Conservation (phyloP, 805 yeast species). For the Priceomyces haplophilus region DNA sequence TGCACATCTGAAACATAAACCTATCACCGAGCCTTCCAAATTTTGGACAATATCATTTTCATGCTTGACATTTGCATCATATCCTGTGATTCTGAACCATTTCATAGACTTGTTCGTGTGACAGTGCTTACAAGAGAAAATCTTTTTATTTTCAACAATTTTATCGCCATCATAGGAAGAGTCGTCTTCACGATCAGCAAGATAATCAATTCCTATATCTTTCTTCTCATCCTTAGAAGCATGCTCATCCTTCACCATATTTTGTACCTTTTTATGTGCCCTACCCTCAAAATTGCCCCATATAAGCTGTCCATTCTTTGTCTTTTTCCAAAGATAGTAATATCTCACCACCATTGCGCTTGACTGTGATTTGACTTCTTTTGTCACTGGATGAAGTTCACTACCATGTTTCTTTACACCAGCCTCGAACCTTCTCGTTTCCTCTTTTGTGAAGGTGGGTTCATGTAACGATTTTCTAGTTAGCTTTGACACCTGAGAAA, state of each 20-base stretch:
- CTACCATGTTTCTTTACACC: slow-evolving; percentile 73
- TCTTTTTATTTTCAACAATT: slow-evolving; percentile 33
- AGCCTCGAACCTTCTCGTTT: slow-evolving; percentile 65
- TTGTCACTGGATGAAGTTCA: slow-evolving; percentile 70
- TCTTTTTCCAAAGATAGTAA: slow-evolving; percentile 91
- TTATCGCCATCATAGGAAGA: slow-evolving; percentile 63
- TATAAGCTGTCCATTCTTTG: slow-evolving; percentile 65
- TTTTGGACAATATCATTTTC: slow-evolving; percentile 20
- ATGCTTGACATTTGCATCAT: slow-evolving; percentile 36
- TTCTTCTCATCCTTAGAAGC: slow-evolving; percentile 11
- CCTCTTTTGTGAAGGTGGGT: slow-evolving; percentile 69
- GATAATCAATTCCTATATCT: slow-evolving; percentile 33
- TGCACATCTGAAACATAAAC: slow-evolving; percentile 84
- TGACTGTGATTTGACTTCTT: slow-evolving; percentile 70
- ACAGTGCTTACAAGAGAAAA: slow-evolving; percentile 73
- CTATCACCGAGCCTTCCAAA: slow-evolving; percentile 39
- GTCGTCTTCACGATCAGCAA: slow-evolving; percentile 68
- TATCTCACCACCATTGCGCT: slow-evolving; percentile 78
- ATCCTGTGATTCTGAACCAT: slow-evolving; percentile 75
- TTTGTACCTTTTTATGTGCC: slow-evolving; percentile 53
- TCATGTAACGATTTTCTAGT: slow-evolving; percentile 64
- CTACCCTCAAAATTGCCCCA: slow-evolving; percentile 85
- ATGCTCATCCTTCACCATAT: slow-evolving; percentile 13
- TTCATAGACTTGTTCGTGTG: slow-evolving; percentile 48
- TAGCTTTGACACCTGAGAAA: slow-evolving; percentile 41